Evolutionary conservation across 2,329 filamentous ascomycete species (phyloP).

Genomic region (Colletotrichum incanum): DNA sequence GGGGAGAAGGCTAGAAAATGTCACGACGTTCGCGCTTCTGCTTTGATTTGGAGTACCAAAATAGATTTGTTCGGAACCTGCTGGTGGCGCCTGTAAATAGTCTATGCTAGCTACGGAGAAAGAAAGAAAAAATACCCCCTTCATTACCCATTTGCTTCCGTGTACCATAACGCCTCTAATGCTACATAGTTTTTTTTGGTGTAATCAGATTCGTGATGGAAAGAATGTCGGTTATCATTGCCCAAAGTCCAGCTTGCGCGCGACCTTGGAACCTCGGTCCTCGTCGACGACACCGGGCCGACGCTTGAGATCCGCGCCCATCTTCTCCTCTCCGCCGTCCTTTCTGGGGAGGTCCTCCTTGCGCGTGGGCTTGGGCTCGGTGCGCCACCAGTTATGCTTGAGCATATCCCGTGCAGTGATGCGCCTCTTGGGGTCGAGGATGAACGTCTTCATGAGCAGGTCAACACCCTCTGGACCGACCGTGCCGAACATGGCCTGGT

Average conservation of each 20-base stretch:
- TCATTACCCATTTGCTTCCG: slow-evolving; percentile 7
- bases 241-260: slow-evolving; percentile 86
- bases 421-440: slow-evolving; percentile 88
- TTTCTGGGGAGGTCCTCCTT: slow-evolving; percentile 88
- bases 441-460: slow-evolving; percentile 87
- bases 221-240: slow-evolving; percentile 48
- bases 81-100: slow-evolving; percentile 8
- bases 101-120: slow-evolving; percentile 8
- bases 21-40: not conserved
- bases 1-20: not conserved
- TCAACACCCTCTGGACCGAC: slow-evolving; percentile 89
- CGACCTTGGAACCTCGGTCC: slow-evolving; percentile 80
- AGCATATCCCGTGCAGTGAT: slow-evolving; percentile 85
- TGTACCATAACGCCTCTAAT: slow-evolving; percentile 38
- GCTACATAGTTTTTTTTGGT: slow-evolving; percentile 17
- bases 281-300: slow-evolving; percentile 81
- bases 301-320: slow-evolving; percentile 87
- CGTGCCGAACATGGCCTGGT: slow-evolving; percentile 82
- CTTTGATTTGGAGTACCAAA: slow-evolving; percentile 11
- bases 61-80: slow-evolving; percentile 3
- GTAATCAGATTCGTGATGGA: not conserved
- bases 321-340: slow-evolving; percentile 79
- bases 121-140: slow-evolving; percentile 32
- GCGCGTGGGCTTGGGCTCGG: slow-evolving; percentile 85
- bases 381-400: slow-evolving; percentile 88